phyloP scores from a whole-genome alignment of 2,329 filamentous ascomycete species.

The Proliferodiscus dingleyae region DNA sequence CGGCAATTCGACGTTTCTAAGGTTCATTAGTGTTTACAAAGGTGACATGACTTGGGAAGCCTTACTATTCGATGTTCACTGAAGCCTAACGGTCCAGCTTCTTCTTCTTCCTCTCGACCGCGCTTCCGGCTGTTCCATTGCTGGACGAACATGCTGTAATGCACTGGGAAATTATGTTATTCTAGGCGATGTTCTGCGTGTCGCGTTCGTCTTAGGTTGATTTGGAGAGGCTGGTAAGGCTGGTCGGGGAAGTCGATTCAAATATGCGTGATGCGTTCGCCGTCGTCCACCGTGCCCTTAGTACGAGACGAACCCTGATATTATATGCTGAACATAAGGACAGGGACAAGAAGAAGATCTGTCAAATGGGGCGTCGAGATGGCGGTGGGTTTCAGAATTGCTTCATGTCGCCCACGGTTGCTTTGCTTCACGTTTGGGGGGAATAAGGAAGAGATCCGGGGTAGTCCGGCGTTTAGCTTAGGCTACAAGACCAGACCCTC shows the following conservation, averaged over 20 bases:
- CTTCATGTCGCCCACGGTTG: slow-evolving; percentile 8
- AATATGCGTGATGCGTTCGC: slow-evolving; percentile 10
- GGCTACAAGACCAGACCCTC: too few relatives aligned
- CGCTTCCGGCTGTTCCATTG: slow-evolving; percentile 24
- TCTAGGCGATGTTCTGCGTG: slow-evolving; percentile 6
- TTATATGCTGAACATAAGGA: slow-evolving; percentile 15
- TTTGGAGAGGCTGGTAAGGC: slow-evolving; percentile 3
- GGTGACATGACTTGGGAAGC: background rate
- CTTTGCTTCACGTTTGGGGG: slow-evolving; percentile 7
- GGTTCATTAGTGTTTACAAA: slow-evolving; percentile 4
- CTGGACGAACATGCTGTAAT: slow-evolving; percentile 18
- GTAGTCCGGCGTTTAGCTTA: slow-evolving; percentile 4
- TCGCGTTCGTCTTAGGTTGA: slow-evolving; percentile 12
- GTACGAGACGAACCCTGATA: slow-evolving; percentile 13
- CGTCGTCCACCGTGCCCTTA: background rate
- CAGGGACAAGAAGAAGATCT: slow-evolving; percentile 1
- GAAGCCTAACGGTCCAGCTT: slow-evolving; percentile 23
- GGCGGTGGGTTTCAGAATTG: slow-evolving; percentile 24
- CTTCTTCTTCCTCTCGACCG: slow-evolving; percentile 27
- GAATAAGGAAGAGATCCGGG: background rate
- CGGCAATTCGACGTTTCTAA: slow-evolving; percentile 31
- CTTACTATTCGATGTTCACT: slow-evolving; percentile 30
- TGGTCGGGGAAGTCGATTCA: slow-evolving; percentile 2
- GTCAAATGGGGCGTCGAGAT: slow-evolving; percentile 3
- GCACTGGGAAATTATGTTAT: slow-evolving; percentile 3